Conservation (phyloP, 257 asterid species). For the Scutellaria minor region DNA sequence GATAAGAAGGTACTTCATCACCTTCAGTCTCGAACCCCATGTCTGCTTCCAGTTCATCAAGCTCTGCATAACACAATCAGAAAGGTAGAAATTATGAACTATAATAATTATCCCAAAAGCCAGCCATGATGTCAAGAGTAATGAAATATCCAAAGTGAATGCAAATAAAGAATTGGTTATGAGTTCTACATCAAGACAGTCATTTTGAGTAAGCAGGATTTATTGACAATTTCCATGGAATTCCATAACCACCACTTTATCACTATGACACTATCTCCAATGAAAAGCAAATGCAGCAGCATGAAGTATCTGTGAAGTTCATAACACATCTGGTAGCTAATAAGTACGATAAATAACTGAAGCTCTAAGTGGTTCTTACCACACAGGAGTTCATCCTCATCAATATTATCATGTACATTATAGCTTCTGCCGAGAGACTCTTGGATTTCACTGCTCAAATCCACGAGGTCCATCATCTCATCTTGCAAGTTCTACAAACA, state of each 20-base stretch:
- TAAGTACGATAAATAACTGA: background rate
- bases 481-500: slow-evolving; percentile 72
- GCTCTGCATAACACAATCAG: slow-evolving; percentile 53
- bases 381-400: slow-evolving; percentile 81
- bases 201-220: background rate
- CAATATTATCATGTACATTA: slow-evolving; percentile 77
- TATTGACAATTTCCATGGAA: background rate
- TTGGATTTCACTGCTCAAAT: slow-evolving; percentile 78
- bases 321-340: background rate
- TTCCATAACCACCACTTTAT: too few species aligned
- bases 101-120: slow-evolving; percentile 1
- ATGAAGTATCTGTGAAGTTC: background rate
- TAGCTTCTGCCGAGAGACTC: slow-evolving; percentile 81
- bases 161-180: background rate
- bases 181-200: background rate
- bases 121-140: background rate
- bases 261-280: background rate
- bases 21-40: slow-evolving; percentile 75
- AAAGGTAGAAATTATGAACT: background rate
- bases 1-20: slow-evolving; percentile 78
- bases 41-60: slow-evolving; percentile 85
- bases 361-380: slow-evolving; percentile 49
- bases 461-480: slow-evolving; percentile 91
- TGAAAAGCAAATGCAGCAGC: background rate
- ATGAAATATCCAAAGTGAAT: background rate